Conservation (phyloP, 331 rosid species). For the Malus hybrid region DNA sequence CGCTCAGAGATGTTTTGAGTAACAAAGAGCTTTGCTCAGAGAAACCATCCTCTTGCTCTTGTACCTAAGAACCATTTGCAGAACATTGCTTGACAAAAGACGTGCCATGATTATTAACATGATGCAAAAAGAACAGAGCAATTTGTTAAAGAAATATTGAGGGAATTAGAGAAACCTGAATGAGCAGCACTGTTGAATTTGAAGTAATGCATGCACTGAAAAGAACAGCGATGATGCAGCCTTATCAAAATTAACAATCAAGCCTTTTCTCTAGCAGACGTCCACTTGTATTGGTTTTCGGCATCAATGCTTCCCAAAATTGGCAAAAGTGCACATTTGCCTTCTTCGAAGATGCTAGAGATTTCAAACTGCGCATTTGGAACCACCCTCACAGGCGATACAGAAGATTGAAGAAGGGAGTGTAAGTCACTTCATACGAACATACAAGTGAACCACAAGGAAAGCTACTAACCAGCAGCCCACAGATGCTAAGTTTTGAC, state of each 20-base stretch:
- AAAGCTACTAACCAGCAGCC: neutral
- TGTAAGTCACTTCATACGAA: neutral
- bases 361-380: neutral
- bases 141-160: neutral
- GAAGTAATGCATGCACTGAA: neutral
- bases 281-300: neutral
- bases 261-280: neutral
- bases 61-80: neutral
- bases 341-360: neutral
- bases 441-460: neutral
- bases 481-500: neutral
- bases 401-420: neutral
- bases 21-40: neutral
- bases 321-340: neutral
- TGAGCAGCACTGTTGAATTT: neutral
- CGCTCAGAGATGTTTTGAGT: neutral
- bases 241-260: neutral
- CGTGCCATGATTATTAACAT: neutral
- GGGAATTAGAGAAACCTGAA: neutral
- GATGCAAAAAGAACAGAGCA: neutral
- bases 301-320: neutral
- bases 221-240: neutral
- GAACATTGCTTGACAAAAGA: neutral
- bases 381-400: constrained; percentile 8
- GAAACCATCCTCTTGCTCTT: neutral